phyloP scores from a whole-genome alignment of 169 alveolate genomes.

The Eimeria zaria region DNA sequence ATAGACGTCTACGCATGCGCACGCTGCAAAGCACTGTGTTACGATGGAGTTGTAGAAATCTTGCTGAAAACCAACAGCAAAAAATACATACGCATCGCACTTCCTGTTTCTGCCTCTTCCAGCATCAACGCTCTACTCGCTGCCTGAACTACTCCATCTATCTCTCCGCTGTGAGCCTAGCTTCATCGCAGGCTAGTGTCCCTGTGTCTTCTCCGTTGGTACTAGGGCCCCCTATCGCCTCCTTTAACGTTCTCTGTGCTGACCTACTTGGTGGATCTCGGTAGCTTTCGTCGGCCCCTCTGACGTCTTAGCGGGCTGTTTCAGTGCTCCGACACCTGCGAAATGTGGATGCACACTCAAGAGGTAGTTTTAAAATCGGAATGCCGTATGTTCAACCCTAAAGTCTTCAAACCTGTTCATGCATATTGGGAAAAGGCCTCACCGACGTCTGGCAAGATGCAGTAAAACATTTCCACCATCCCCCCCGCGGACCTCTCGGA shows the following conservation, averaged over 20 bases:
- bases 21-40: conserved; percentile 44
- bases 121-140: background rate
- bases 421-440: background rate
- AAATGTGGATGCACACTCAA: background rate
- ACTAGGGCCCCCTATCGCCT: background rate
- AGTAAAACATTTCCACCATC: conserved; percentile 80
- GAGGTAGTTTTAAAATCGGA: background rate
- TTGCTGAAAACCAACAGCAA: conserved; percentile 32
- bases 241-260: background rate
- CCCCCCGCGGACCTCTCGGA: conserved; percentile 83
- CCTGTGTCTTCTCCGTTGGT: background rate
- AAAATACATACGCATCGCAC: background rate
- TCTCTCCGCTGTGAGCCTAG: background rate
- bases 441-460: conserved; percentile 73
- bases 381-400: background rate
- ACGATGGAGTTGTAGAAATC: conserved; percentile 54
- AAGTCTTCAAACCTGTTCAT: background rate
- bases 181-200: background rate
- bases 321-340: conserved; percentile 64
- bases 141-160: background rate
- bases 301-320: conserved; percentile 10
- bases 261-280: conserved; percentile 57
- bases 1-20: conserved; percentile 58
- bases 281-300: conserved; percentile 26
- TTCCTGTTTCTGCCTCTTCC: background rate